Evolutionary conservation across 73 alveolate species (phyloP).

Genomic region (Halteria grandinella): DNA sequence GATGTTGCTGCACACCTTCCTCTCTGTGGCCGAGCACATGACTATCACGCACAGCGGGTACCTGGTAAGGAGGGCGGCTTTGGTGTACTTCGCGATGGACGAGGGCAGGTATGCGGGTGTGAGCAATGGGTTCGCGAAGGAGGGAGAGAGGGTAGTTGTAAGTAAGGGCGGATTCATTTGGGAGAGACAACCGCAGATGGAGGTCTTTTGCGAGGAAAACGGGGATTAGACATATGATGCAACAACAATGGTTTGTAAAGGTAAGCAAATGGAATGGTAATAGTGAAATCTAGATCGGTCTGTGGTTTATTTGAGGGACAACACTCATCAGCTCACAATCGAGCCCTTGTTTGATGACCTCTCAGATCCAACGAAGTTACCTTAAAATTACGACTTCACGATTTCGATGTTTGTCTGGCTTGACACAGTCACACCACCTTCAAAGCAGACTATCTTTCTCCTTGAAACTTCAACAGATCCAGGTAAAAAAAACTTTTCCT

Average conservation of each 20-base stretch:
- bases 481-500: no score
- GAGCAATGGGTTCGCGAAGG: constrained; percentile 11
- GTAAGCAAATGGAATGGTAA: neutral
- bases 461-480: no score
- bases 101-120: neutral
- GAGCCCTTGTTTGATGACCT: neutral
- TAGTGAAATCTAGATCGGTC: neutral
- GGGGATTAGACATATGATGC: constrained; percentile 1
- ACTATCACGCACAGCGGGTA: constrained; percentile 1
- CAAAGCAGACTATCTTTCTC: no score
- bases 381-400: constrained; percentile 13
- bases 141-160: constrained; percentile 3
- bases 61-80: constrained; percentile 6
- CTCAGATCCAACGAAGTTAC: neutral
- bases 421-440: no score
- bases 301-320: neutral
- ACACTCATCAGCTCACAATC: neutral
- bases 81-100: neutral
- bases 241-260: neutral
- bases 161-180: no score
- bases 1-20: neutral
- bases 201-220: constrained; percentile 16
- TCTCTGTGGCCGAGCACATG: neutral
- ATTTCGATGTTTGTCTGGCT: constrained; percentile 29
- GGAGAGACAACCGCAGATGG: no score